Evolutionary conservation across 495 filamentous ascomycete species (phyloP), one percentile per base, ranked within the genome.

Genomic region (Podospora tetraspora): DNA sequence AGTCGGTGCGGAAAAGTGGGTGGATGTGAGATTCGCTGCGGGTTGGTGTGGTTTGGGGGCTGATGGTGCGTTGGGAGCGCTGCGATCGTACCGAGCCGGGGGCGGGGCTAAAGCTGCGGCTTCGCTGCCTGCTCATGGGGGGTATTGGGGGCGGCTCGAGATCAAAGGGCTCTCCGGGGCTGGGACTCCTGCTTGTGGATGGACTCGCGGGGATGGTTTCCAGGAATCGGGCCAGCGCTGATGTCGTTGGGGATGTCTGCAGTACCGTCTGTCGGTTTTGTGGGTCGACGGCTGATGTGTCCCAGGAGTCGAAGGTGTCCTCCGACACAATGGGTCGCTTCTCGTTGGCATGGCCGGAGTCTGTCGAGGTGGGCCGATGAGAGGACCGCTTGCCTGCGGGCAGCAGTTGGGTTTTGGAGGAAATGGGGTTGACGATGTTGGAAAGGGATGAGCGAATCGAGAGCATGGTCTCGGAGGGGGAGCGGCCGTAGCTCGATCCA

Each of bases 1-100:
- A 92, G 70, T 88, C 89, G 1, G 88, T 88, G 64, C 92, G 86
- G 79, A 96, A 95, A 12, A 96, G 84, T 1, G 92, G 92, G 73
- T 96, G 92, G 67, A 96, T 95, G 73, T 94, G 87, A 16, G 88
- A 84, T 75, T 95, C 90, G 73, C 83, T 84, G 37, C 81, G 73
- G 0, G 75, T 77, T 7, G 73, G 68, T 13, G 43, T 52, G 43
- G 43, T 52, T n/a, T 52, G 43, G 19, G 43, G 43, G 19, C 43
- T 52, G 19, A 52, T 78, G 73, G 43, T 78, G 78, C 13, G 77
- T 81, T 62, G 79, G 70, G 23, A 73, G 70, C 43, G 43, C 43
- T 52, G 43, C 7, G 43, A 52, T 52, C 43, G 43, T 8, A 52
- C 7, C 16, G 43, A 52, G 43, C 43, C 43, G 43, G 43, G 16